These are phyloP conservation scores for Jackrogersella minutella DNA, from an alignment of 495 filamentous ascomycete species.

Conservation along the genomic window DNA sequence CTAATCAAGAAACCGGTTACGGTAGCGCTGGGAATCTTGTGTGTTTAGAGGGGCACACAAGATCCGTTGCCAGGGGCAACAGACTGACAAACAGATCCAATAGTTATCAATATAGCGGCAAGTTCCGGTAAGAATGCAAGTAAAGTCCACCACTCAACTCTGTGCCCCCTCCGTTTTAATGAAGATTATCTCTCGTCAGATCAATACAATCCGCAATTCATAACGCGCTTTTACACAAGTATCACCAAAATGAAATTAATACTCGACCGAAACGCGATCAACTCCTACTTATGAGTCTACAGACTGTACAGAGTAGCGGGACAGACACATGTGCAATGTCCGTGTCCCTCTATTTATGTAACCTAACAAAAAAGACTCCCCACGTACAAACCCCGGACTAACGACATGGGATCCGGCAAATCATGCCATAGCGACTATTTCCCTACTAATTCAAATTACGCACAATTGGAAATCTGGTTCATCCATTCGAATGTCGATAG, in stretches of 20 bases:
- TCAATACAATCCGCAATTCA: slow-evolving; percentile 13
- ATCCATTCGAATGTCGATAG: slow-evolving; percentile 12
- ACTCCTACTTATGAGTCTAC: neutral
- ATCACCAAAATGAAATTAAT: slow-evolving; percentile 10
- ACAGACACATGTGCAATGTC: too few species aligned
- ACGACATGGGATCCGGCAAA: too few species aligned
- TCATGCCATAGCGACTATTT: too few species aligned
- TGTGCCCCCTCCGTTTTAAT: neutral
- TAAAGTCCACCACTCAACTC: neutral
- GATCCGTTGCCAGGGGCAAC: slow-evolving; percentile 27
- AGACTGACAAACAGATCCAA: slow-evolving; percentile 14
- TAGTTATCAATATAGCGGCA: slow-evolving; percentile 21
- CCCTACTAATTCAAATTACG: too few species aligned
- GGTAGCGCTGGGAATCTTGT: slow-evolving; percentile 9
- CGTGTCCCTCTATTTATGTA: neutral
- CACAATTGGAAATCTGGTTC: neutral
- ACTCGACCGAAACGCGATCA: neutral
- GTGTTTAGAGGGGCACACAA: slow-evolving; percentile 23
- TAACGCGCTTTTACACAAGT: slow-evolving; percentile 13
- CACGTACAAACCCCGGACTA: neutral
- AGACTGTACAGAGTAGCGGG: neutral
- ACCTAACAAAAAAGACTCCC: neutral
- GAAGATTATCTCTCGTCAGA: slow-evolving; percentile 11
- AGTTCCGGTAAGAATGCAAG: slow-evolving; percentile 6
- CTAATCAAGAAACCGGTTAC: neutral